These are phyloP conservation scores for Spergularia azorica DNA, from an alignment of 179 eudicot species.

Conservation along the genomic window DNA sequence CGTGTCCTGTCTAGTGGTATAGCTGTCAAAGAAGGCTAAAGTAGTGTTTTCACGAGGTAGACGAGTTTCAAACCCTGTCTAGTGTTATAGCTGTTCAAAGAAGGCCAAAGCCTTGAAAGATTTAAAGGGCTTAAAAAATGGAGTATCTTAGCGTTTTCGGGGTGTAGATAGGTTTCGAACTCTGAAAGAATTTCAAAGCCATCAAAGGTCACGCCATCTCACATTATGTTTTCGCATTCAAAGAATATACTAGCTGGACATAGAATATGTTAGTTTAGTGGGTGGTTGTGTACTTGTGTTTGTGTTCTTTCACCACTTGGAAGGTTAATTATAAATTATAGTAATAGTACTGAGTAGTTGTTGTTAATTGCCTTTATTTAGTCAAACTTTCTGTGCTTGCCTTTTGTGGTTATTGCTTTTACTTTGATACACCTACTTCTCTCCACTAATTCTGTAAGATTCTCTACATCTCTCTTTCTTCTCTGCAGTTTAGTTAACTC, in stretches of 20 bases:
- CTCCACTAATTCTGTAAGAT: background rate
- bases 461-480: slow-evolving; percentile 4
- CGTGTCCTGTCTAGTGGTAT: too few species aligned
- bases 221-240: background rate
- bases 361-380: slow-evolving; percentile 7
- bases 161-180: too few species aligned
- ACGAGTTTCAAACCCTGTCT: too few species aligned
- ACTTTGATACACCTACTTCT: slow-evolving; percentile 13
- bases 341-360: background rate
- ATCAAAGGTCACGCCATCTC: background rate
- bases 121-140: too few species aligned
- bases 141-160: too few species aligned
- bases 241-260: slow-evolving; percentile 6
- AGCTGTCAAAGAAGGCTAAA: too few species aligned
- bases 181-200: background rate
- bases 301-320: slow-evolving; percentile 1
- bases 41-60: too few species aligned
- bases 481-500: slow-evolving; percentile 14
- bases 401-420: slow-evolving; percentile 14
- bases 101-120: too few species aligned
- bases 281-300: slow-evolving; percentile 13
- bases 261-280: slow-evolving; percentile 15
- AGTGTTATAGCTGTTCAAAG: too few species aligned
- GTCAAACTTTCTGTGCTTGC: slow-evolving; percentile 14
- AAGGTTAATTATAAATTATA: background rate